Conservation (phyloP, 495 filamentous ascomycete species). For the Aspergillus indologenus region DNA sequence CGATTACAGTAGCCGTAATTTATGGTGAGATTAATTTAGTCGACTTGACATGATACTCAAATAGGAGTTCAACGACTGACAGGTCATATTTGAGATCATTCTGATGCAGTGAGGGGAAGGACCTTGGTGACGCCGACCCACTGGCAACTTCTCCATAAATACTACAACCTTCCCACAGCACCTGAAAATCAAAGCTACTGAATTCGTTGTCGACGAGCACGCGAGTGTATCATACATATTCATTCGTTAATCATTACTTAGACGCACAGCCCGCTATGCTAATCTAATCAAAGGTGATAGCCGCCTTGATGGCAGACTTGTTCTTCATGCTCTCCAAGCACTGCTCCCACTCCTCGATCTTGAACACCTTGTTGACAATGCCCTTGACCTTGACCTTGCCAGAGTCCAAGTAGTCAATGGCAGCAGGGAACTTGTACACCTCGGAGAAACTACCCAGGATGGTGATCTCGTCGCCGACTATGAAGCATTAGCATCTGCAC, state of each 20-base stretch:
- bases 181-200: not conserved
- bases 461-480: slow-evolving; percentile 59
- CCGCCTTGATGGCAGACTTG: slow-evolving; percentile 69
- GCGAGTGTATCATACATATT: not conserved
- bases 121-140: not conserved
- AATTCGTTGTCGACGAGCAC: not conserved
- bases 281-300: slow-evolving; percentile 61
- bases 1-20: too few species aligned
- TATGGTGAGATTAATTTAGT: too few species aligned
- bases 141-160: not conserved
- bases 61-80: not conserved
- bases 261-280: not conserved
- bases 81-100: not conserved
- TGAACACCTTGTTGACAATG: slow-evolving; percentile 53
- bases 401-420: slow-evolving; percentile 65
- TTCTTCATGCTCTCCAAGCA: slow-evolving; percentile 49
- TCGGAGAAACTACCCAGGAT: slow-evolving; percentile 69
- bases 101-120: not conserved
- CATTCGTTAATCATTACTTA: slow-evolving; percentile 9
- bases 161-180: not conserved
- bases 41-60: too few species aligned
- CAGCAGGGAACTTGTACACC: slow-evolving; percentile 70
- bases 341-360: slow-evolving; percentile 44
- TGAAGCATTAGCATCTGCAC: not conserved
- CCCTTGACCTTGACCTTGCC: slow-evolving; percentile 60